A percentile compares a stretch with the other conserved stretches of the same genome.
These are phyloP conservation scores for Anacardium occidentale DNA, from an alignment of 345 rosid species.

Conservation along the genomic window DNA sequence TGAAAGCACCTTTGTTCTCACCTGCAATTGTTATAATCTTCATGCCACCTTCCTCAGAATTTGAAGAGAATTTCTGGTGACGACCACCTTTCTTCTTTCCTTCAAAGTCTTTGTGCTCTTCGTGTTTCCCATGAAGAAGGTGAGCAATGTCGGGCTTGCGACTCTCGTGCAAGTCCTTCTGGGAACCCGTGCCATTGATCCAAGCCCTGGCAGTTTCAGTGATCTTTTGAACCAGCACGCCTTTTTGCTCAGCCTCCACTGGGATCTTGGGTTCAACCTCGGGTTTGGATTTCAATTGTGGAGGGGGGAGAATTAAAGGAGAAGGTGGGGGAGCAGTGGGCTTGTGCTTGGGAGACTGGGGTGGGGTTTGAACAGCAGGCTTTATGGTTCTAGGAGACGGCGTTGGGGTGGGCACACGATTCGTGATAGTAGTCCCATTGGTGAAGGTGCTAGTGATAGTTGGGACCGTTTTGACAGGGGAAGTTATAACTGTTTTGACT, in stretches of 20 bases:
- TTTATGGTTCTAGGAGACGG: conserved; percentile 21
- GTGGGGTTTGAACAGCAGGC: conserved; percentile 34
- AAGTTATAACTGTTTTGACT: conserved; percentile 11
- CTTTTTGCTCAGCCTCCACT: conserved; percentile 55
- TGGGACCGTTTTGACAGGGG: neutral
- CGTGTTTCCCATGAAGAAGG: conserved; percentile 19
- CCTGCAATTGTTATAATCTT: conserved; percentile 81
- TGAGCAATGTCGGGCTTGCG: conserved; percentile 22
- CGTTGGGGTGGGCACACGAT: neutral
- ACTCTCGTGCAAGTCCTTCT: conserved; percentile 16
- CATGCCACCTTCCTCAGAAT: conserved; percentile 43
- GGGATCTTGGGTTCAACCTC: conserved; percentile 45
- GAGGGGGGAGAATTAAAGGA: conserved; percentile 70
- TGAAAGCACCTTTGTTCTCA: conserved; percentile 84
- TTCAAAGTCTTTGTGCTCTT: conserved; percentile 9
- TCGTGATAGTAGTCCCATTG: neutral
- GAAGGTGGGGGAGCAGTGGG: conserved; percentile 60
- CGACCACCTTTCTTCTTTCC: conserved; percentile 25
- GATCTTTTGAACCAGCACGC: conserved; percentile 52
- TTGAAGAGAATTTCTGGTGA: conserved; percentile 36
- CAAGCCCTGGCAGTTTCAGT: conserved; percentile 39
- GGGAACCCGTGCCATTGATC: conserved; percentile 9
- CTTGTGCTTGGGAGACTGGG: conserved; percentile 39
- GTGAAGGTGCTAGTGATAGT: neutral
- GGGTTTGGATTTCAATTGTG: conserved; percentile 43